phyloP scores from a whole-genome alignment of 495 filamentous ascomycete genomes.

The Talaromyces nanjingensis region DNA sequence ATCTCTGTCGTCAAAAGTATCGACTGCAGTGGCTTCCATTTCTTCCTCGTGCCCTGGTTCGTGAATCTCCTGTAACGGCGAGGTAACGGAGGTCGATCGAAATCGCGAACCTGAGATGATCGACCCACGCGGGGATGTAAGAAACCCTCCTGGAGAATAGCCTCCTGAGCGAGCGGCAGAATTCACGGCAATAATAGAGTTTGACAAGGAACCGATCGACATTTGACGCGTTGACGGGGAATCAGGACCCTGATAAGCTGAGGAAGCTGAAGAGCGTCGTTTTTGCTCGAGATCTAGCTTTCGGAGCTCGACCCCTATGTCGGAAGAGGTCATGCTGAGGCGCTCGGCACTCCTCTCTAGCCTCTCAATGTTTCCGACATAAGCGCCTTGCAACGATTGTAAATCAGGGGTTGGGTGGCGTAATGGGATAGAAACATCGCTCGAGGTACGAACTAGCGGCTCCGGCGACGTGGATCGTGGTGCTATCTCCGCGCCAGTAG shows the following conservation, averaged over 20 bases:
- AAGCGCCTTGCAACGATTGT: conserved; percentile 66
- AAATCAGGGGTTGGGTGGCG: conserved; percentile 73
- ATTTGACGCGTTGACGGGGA: conserved; percentile 44
- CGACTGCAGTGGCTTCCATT: conserved; percentile 25
- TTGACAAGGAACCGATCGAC: conserved; percentile 47
- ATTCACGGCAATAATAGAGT: conserved; percentile 64
- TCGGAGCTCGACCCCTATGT: conserved; percentile 74
- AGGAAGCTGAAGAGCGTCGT: conserved; percentile 31
- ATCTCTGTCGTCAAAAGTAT: conserved; percentile 8
- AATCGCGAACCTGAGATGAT: conserved; percentile 48
- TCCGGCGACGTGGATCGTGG: conserved; percentile 26
- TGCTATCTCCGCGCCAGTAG: conserved; percentile 2
- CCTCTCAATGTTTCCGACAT: conserved; percentile 70
- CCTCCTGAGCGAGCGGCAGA: conserved; percentile 58
- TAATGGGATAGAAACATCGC: conserved; percentile 50
- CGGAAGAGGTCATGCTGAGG: conserved; percentile 67
- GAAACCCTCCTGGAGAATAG: conserved; percentile 61
- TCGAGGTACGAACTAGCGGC: conserved; percentile 52
- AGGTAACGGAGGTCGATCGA: conserved; percentile 51
- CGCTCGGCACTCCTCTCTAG: conserved; percentile 78
- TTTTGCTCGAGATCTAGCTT: conserved; percentile 74
- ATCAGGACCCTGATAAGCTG: conserved; percentile 43
- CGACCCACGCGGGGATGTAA: conserved; percentile 60
- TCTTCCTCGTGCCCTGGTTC: conserved; percentile 43
- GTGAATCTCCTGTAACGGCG: conserved; percentile 43